These are phyloP conservation scores for Rhynchospora tenuis DNA, from an alignment of 176 grass and related monocot species.

Conservation along the genomic window DNA sequence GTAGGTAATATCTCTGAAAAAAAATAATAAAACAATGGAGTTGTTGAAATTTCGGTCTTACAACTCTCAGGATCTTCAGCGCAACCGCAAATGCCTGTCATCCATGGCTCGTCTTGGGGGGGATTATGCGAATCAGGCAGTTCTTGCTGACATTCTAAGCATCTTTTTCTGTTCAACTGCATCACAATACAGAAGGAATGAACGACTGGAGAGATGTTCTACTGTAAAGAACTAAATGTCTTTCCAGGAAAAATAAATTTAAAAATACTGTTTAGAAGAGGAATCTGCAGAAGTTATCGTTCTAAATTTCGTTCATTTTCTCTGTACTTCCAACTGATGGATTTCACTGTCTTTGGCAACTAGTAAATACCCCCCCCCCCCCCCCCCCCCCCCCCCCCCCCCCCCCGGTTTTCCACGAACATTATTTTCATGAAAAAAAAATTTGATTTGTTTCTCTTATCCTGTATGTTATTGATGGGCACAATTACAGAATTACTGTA, in stretches of 20 bases:
- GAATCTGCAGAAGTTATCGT: too few species aligned
- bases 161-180: constrained; percentile 41
- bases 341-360: too few species aligned
- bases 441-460: too few species aligned
- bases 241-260: not conserved
- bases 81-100: constrained; percentile 52
- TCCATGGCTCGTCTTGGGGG: constrained; percentile 55
- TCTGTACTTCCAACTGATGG: too few species aligned
- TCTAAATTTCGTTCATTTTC: too few species aligned
- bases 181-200: not conserved
- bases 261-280: not conserved
- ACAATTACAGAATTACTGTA: too few species aligned
- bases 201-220: not conserved
- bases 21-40: not conserved
- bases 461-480: too few species aligned
- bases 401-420: too few species aligned
- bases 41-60: constrained; percentile 18
- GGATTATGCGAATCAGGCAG: constrained; percentile 35
- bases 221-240: not conserved
- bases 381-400: too few species aligned
- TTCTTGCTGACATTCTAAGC: constrained; percentile 36
- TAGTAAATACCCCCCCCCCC: too few species aligned
- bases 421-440: too few species aligned
- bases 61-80: constrained; percentile 56
- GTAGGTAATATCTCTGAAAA: not conserved